These are phyloP conservation scores for Geotrichum europaeum DNA, from an alignment of 1,139 yeast species.

Conservation along the genomic window DNA sequence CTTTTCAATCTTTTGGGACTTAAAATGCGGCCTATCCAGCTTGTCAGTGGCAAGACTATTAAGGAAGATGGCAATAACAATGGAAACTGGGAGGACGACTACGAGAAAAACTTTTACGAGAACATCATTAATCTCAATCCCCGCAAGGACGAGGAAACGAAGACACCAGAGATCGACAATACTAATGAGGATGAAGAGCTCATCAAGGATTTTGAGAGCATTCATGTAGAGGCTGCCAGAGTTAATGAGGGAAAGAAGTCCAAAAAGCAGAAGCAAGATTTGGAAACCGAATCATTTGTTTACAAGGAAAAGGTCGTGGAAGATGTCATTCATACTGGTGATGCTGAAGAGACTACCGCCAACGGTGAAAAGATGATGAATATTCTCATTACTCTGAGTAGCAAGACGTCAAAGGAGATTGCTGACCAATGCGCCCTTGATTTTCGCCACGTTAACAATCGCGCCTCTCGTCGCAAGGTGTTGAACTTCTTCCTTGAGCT, in stretches of 20 bases:
- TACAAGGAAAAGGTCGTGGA: slow-evolving; percentile 25
- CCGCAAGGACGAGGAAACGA: slow-evolving; percentile 7
- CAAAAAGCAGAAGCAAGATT: slow-evolving; percentile 10
- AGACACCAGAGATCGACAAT: slow-evolving; percentile 12
- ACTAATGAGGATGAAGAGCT: slow-evolving; percentile 15
- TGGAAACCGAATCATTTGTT: slow-evolving; percentile 15
- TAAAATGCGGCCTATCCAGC: slow-evolving; percentile 9
- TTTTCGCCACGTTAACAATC: slow-evolving; percentile 62
- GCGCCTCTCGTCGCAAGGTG: slow-evolving; percentile 64
- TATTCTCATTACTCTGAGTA: slow-evolving; percentile 24
- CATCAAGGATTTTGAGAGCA: slow-evolving; percentile 6
- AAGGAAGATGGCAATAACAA: slow-evolving; percentile 18
- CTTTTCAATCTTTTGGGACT: slow-evolving; percentile 13
- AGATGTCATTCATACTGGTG: slow-evolving; percentile 22
- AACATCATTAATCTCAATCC: slow-evolving; percentile 15
- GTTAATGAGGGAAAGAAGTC: slow-evolving; percentile 10
- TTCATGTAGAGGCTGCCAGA: neutral
- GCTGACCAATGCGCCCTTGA: slow-evolving; percentile 52
- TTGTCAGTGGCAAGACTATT: slow-evolving; percentile 12
- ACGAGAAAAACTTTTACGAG: slow-evolving; percentile 16
- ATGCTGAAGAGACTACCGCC: slow-evolving; percentile 19
- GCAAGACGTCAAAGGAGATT: slow-evolving; percentile 38
- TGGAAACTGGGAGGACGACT: slow-evolving; percentile 20
- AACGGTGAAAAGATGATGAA: slow-evolving; percentile 23
- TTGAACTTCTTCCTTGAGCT: slow-evolving; percentile 45